A percentile compares a stretch with the other conserved stretches of the same genome.
Evolutionary conservation across 2,329 filamentous ascomycete genomes (phyloP).

Genomic region (Corinectria fuckeliana): DNA sequence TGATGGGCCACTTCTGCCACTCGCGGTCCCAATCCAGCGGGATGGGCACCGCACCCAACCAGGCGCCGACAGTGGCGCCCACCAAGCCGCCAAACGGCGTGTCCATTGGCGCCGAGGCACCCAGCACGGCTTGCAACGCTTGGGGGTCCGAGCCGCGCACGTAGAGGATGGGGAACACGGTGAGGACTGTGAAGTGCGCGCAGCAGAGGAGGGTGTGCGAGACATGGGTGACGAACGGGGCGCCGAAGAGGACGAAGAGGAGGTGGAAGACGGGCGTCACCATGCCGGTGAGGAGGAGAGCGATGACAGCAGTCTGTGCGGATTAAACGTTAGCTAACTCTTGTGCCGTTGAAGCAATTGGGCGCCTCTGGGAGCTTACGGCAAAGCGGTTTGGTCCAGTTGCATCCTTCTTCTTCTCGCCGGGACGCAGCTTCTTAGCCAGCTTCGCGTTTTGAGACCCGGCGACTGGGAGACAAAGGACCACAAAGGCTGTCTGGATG

Average conservation of each 20-base stretch:
- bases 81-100: constrained; percentile 82
- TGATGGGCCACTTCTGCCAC: constrained; percentile 98
- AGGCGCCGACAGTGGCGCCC: constrained; percentile 82
- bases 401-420: constrained; percentile 61
- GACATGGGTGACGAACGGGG: constrained; percentile 83
- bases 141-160: constrained; percentile 77
- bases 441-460: constrained; percentile 51
- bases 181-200: constrained; percentile 80
- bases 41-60: constrained; percentile 94
- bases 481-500: constrained; percentile 69
- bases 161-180: constrained; percentile 82
- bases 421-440: constrained; percentile 58
- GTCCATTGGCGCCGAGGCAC: constrained; percentile 75
- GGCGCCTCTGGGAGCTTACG: constrained; percentile 45
- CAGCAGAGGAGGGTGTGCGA: constrained; percentile 80
- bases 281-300: constrained; percentile 68
- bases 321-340: constrained; percentile 24
- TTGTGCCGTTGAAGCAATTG: neutral
- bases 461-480: constrained; percentile 69
- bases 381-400: constrained; percentile 53
- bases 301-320: constrained; percentile 52
- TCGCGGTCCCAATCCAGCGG: constrained; percentile 98
- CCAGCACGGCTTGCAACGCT: constrained; percentile 74
- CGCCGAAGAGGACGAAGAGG: constrained; percentile 85
- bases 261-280: constrained; percentile 69